phyloP scores from a whole-genome alignment of 345 rosid genomes.

The Hibiscus tridactylites region DNA sequence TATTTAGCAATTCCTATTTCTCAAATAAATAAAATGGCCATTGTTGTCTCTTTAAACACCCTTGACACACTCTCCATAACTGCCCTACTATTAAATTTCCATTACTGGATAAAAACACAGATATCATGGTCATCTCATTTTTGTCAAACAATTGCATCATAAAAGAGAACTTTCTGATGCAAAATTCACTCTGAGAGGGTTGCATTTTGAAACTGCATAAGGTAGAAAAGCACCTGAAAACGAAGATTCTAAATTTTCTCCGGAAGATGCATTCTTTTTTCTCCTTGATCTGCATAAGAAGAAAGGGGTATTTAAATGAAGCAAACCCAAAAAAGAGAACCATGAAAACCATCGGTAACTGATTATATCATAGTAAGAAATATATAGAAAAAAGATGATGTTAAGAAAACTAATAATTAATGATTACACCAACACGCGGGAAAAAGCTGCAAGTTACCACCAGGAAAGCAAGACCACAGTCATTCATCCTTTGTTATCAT shows the following conservation, averaged over 20 bases:
- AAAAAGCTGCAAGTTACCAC: neutral
- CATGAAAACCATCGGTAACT: neutral
- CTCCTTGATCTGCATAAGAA: conserved; percentile 68
- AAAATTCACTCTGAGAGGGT: neutral
- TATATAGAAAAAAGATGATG: neutral
- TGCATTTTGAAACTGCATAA: neutral
- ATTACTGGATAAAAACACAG: neutral
- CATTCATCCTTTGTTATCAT: neutral
- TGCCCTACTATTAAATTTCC: neutral
- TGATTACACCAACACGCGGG: neutral
- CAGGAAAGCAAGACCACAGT: neutral
- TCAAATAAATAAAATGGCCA: neutral
- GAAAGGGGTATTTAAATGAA: neutral
- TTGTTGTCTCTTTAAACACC: neutral
- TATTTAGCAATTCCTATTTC: neutral
- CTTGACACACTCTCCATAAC: neutral
- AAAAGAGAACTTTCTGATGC: neutral
- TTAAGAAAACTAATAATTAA: neutral
- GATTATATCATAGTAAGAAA: neutral
- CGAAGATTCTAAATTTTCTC: conserved; percentile 68
- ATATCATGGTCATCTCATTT: neutral
- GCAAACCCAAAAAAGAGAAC: neutral
- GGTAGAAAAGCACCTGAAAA: conserved; percentile 39
- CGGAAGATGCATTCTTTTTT: conserved; percentile 68
- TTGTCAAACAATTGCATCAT: neutral